phyloP scores from a whole-genome alignment of 148 eudicot genomes.

The Chenopodium berlandieri region DNA sequence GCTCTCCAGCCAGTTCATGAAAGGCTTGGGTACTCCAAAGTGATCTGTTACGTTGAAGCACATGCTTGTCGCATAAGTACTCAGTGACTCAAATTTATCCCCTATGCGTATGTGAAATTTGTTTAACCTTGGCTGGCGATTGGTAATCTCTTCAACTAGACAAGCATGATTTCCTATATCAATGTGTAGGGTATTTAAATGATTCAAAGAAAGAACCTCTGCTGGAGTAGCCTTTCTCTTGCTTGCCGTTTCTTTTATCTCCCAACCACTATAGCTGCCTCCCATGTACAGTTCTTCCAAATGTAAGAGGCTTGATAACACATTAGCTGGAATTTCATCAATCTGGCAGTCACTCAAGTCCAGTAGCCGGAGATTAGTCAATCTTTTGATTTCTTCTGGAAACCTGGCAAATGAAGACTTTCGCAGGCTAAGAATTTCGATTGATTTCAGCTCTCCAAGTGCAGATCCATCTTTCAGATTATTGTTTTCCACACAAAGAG shows the following conservation, averaged over 20 bases:
- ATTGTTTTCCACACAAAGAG: constrained; percentile 32
- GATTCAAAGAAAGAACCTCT: constrained; percentile 30
- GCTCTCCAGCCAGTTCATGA: constrained; percentile 14
- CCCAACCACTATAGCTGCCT: constrained; percentile 29
- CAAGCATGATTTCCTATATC: constrained; percentile 13
- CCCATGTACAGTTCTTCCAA: constrained; percentile 44
- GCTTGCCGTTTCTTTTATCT: constrained; percentile 11
- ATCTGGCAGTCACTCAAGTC: constrained; percentile 33
- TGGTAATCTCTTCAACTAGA: constrained; percentile 16
- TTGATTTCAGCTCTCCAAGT: constrained; percentile 33
- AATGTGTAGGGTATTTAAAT: constrained; percentile 30
- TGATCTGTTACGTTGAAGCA: constrained; percentile 23
- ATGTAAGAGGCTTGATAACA: constrained; percentile 27
- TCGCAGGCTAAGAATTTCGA: constrained; percentile 43
- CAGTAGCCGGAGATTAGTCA: constrained; percentile 30
- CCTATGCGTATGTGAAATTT: constrained; percentile 31
- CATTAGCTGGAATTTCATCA: constrained; percentile 22
- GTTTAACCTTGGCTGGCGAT: constrained; percentile 18
- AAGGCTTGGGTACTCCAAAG: constrained; percentile 6
- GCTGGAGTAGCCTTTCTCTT: constrained; percentile 24
- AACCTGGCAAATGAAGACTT: constrained; percentile 23
- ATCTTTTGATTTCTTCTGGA: constrained; percentile 35
- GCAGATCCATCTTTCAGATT: constrained; percentile 25
- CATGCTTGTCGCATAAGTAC: constrained; percentile 16
- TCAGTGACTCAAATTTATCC: constrained; percentile 1